Conservation (phyloP, 2,329 filamentous ascomycete species). For the Aspergillus quadrilineatus region DNA sequence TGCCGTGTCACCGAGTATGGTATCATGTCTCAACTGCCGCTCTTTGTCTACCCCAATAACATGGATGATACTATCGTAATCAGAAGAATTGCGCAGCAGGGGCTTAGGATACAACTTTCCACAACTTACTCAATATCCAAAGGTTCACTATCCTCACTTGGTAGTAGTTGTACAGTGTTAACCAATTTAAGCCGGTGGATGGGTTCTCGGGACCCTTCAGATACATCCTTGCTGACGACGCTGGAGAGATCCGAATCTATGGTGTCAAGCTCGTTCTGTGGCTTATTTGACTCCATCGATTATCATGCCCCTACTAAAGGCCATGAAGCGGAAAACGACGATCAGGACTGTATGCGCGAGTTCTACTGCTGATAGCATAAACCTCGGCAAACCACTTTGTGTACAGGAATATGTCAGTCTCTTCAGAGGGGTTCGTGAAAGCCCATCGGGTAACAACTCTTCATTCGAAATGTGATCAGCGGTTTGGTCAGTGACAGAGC, state of each 20-base stretch:
- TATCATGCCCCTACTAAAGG: neutral
- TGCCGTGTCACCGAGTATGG: neutral
- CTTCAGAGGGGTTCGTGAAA: neutral
- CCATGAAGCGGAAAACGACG: neutral
- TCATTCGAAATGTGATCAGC: neutral
- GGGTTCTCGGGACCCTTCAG: neutral
- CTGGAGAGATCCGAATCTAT: neutral
- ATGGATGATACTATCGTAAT: constrained; percentile 1
- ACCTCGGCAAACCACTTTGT: neutral
- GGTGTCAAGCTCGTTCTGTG: neutral
- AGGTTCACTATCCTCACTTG: neutral
- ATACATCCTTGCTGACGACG: neutral
- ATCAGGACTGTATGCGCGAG: neutral
- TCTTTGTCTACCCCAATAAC: neutral
- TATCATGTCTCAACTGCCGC: neutral
- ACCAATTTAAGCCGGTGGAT: neutral
- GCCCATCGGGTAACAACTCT: neutral
- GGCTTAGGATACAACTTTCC: neutral
- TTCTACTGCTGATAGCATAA: neutral
- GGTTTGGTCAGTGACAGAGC: neutral
- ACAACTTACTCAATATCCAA: neutral
- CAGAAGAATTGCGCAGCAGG: neutral
- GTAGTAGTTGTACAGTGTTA: neutral
- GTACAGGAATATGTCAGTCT: neutral
- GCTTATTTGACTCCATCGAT: neutral